These are phyloP conservation scores for Sporothrix dimorphospora DNA, from an alignment of 2,329 filamentous ascomycete genomes.

Conservation along the genomic window DNA sequence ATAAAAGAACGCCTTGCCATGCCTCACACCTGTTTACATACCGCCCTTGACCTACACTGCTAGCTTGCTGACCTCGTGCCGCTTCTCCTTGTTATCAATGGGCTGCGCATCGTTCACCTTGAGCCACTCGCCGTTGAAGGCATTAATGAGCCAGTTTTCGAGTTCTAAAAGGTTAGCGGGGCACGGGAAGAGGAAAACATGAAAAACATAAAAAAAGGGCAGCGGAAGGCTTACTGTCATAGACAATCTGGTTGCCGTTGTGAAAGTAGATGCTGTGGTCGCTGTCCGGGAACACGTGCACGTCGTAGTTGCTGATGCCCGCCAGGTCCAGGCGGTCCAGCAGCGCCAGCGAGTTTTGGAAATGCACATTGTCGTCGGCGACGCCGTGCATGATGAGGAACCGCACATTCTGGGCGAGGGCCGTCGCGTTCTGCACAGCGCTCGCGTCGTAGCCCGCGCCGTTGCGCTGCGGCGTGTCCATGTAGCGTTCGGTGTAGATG, in stretches of 20 bases:
- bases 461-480: constrained; percentile 91
- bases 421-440: constrained; percentile 72
- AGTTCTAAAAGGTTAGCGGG: constrained; percentile 60
- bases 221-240: constrained; percentile 71
- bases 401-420: constrained; percentile 74
- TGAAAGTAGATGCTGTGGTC: constrained; percentile 96
- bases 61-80: background rate
- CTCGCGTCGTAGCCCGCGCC: constrained; percentile 73
- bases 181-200: constrained; percentile 35
- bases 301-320: constrained; percentile 88
- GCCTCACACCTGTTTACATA: constrained; percentile 6
- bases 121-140: constrained; percentile 96
- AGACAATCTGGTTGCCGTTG: constrained; percentile 87
- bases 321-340: constrained; percentile 84
- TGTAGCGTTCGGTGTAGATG: constrained; percentile 95
- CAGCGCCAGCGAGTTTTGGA: constrained; percentile 88
- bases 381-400: constrained; percentile 96
- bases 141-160: constrained; percentile 90
- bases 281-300: constrained; percentile 94
- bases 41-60: background rate
- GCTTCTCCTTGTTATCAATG: constrained; percentile 35
- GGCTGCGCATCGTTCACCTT: constrained; percentile 58
- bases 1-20: constrained; percentile 1
- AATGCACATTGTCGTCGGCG: constrained; percentile 97
- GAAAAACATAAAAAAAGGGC: constrained; percentile 15